phyloP scores from a whole-genome alignment of 1,284 basidiomycete genomes.

The Fomitiporia mediterranea region DNA sequence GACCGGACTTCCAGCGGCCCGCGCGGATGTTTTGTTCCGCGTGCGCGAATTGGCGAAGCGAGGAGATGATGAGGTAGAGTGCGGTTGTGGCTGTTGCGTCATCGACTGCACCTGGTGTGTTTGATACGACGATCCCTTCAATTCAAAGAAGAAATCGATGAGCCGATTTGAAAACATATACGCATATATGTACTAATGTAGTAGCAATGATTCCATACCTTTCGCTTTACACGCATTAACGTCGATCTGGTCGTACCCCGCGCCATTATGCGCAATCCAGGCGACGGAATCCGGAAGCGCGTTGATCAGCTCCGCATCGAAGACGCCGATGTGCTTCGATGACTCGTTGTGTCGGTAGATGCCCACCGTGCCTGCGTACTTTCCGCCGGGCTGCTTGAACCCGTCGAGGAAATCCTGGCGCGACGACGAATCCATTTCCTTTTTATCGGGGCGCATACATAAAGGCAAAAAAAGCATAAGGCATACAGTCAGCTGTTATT shows the following conservation, averaged over 20 bases:
- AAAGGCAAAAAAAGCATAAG: no score
- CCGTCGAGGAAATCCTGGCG: constrained; percentile 67
- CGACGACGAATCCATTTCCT: constrained; percentile 63
- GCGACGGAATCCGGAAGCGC: constrained; percentile 64
- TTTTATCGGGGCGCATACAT: background rate
- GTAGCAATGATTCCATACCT: constrained; percentile 37
- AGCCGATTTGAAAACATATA: background rate
- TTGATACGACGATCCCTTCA: constrained; percentile 79
- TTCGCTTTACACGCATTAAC: constrained; percentile 66
- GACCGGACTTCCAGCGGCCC: constrained; percentile 51
- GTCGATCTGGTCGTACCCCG: constrained; percentile 87
- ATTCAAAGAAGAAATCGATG: background rate
- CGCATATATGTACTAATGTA: no score
- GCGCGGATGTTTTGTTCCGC: constrained; percentile 65
- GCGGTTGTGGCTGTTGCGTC: constrained; percentile 90
- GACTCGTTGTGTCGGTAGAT: constrained; percentile 78
- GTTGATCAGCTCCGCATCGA: constrained; percentile 74
- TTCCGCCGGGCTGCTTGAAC: constrained; percentile 59
- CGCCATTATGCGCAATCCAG: constrained; percentile 92
- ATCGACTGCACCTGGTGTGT: constrained; percentile 89
- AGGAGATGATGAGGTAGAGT: constrained; percentile 78
- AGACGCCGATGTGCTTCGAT: constrained; percentile 63
- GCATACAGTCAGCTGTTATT: no score
- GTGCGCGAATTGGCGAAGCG: constrained; percentile 73
- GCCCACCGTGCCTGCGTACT: constrained; percentile 71